Evolutionary conservation across 768 basidiomycete species (phyloP), one percentile per base, ranked within the genome.

Genomic region (Trametes cinnabarina): DNA sequence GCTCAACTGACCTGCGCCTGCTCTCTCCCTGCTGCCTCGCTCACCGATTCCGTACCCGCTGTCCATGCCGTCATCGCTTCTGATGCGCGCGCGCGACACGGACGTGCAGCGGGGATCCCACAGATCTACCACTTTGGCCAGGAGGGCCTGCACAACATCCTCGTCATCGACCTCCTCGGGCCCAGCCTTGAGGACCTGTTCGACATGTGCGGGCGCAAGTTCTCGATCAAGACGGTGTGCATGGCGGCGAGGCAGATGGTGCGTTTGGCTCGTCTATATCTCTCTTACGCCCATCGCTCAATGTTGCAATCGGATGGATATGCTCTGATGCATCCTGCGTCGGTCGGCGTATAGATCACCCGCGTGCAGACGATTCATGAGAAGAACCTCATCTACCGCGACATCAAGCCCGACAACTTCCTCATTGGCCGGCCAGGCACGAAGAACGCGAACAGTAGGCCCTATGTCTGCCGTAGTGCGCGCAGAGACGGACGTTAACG

Each of bases 51-150:
- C 35, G n/a, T 17, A 20, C 12, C 40, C 51, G 32, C 32, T 32
- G 44, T 54, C 32, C 28, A 32, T 32, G 37, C 17, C 17, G 5
- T 39, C n/a, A 39, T 15, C 37, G 15, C n/a, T 10, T 39, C 14
- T 39, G 30, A 39, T n/a, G 15, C 37, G 37, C 15, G 15, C n/a
- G 37, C 37, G 37, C 37, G n/a, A 39, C 15, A 5, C 14, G 11
- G 14, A 15, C 15, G 37, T 39, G 54, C 74, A 98, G 95, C 87
- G 63, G 96, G 97, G 20, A 96, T 99, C 47, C 96, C 95, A 25
- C 95, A 98, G 77, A 98, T 99, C 73, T 98, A 98, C 78, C 96
- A 99, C 76, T 99, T 98, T 72, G 97, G 97, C 47, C 95, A 98
- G 75, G 97, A 99, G 74, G 97, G 91, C 14, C 82, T 98, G 26